Conservation (phyloP, 495 filamentous ascomycete genomes). For the Amniculicola lignicola region DNA sequence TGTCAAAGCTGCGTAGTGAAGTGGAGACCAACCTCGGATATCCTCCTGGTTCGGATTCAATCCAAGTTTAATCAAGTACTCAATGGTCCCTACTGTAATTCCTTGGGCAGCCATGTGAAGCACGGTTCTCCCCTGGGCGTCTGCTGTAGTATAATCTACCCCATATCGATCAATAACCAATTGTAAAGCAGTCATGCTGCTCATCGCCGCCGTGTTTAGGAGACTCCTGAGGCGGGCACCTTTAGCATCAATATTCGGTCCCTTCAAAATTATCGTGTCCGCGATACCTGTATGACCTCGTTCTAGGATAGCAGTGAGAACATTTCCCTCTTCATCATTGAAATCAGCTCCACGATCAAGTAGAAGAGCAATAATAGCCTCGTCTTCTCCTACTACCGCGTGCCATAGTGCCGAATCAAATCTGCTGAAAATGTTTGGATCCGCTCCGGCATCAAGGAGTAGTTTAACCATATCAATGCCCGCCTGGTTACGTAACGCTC, state of each 20-base stretch:
- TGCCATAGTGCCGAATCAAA: neutral
- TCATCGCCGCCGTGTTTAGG: neutral
- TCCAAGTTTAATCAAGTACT: constrained; percentile 1
- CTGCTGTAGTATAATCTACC: neutral
- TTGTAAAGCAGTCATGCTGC: neutral
- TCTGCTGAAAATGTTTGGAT: neutral
- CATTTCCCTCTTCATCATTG: neutral
- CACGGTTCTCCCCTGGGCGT: neutral
- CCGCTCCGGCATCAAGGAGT: neutral
- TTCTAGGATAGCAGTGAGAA: neutral
- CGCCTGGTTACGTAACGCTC: neutral
- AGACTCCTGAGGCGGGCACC: neutral
- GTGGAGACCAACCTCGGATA: constrained; percentile 6
- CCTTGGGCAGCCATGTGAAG: constrained; percentile 1
- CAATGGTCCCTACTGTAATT: neutral
- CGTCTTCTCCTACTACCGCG: neutral
- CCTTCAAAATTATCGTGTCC: neutral
- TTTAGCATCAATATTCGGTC: neutral
- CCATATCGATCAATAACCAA: neutral
- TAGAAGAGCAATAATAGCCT: neutral
- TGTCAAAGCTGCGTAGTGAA: constrained; percentile 3
- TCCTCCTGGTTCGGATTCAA: constrained; percentile 3
- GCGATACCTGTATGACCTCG: neutral
- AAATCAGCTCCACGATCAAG: neutral
- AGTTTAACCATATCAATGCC: neutral